These are phyloP conservation scores for Biscogniauxia marginata DNA, from an alignment of 2,329 filamentous ascomycete species.

Conservation along the genomic window DNA sequence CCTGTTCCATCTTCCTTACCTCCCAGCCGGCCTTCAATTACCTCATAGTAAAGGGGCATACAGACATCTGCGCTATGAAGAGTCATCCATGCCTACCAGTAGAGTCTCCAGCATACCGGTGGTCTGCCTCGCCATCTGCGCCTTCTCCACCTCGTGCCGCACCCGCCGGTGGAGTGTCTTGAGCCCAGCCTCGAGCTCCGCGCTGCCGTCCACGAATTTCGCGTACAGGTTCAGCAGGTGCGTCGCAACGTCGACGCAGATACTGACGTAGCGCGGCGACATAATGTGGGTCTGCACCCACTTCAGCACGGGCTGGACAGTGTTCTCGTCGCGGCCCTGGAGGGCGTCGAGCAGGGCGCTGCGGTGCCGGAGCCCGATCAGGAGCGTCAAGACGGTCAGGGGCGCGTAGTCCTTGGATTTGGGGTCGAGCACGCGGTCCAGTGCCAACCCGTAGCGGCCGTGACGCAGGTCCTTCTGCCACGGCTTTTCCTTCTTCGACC, in stretches of 20 bases:
- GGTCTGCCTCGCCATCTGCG: constrained; percentile 78
- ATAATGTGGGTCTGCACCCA: constrained; percentile 82
- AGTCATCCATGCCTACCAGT: constrained; percentile 46
- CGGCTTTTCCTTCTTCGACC: constrained; percentile 50
- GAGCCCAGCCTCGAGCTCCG: constrained; percentile 70
- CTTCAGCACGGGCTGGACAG: constrained; percentile 76
- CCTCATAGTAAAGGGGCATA: no score
- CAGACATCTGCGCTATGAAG: neutral
- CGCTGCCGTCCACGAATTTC: constrained; percentile 71
- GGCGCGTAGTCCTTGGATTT: constrained; percentile 52
- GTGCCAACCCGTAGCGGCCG: constrained; percentile 71
- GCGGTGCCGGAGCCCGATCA: constrained; percentile 83
- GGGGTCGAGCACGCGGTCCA: constrained; percentile 73
- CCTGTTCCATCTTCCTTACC: neutral
- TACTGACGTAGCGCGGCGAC: constrained; percentile 75
- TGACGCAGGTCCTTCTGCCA: constrained; percentile 85
- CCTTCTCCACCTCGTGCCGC: constrained; percentile 73
- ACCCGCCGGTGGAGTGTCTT: constrained; percentile 69
- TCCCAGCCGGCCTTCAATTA: no score
- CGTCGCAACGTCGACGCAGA: constrained; percentile 81
- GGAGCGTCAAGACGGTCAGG: constrained; percentile 68
- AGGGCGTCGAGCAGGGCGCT: constrained; percentile 81
- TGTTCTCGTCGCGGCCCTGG: constrained; percentile 74
- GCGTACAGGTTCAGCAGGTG: constrained; percentile 85
- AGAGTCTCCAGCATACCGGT: constrained; percentile 81